Conservation (phyloP, 306 rosid species). For the Leucaena leucocephala region DNA sequence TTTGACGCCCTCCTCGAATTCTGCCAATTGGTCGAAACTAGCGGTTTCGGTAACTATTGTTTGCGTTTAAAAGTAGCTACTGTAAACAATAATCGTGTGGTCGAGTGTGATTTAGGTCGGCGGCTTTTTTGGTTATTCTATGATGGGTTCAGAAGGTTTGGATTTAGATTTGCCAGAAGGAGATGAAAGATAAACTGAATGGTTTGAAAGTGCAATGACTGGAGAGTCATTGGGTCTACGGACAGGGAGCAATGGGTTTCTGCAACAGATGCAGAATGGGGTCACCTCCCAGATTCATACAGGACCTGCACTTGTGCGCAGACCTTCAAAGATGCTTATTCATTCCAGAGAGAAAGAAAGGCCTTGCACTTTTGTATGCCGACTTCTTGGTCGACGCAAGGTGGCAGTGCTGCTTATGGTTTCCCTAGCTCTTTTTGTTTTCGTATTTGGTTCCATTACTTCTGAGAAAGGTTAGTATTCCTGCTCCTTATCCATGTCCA, state of each 20-base stretch:
- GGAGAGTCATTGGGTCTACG: constrained; percentile 95
- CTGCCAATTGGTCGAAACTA: constrained; percentile 6
- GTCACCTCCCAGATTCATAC: constrained; percentile 42
- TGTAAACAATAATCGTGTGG: constrained; percentile 34
- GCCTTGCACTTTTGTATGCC: constrained; percentile 52
- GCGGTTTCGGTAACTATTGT: constrained; percentile 30
- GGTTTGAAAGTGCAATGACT: constrained; percentile 67
- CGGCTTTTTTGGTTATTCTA: not conserved
- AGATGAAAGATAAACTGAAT: constrained; percentile 57
- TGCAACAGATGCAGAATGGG: constrained; percentile 72
- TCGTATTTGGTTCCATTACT: constrained; percentile 66
- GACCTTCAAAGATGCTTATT: constrained; percentile 69
- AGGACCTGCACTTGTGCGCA: constrained; percentile 53
- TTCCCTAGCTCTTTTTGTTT: constrained; percentile 67
- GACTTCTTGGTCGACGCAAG: constrained; percentile 68
- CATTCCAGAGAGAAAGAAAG: constrained; percentile 85
- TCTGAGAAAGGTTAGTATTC: constrained; percentile 68
- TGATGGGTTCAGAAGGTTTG: constrained; percentile 15
- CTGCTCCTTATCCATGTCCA: not conserved
- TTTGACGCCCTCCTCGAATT: constrained; percentile 24
- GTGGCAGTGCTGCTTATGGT: constrained; percentile 84
- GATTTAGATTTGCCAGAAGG: constrained; percentile 46
- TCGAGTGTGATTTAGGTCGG: constrained; percentile 36
- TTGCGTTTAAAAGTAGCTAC: constrained; percentile 19
- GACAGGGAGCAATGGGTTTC: constrained; percentile 72